phyloP scores from a whole-genome alignment of 306 rosid species.

The Quercus glauca region DNA sequence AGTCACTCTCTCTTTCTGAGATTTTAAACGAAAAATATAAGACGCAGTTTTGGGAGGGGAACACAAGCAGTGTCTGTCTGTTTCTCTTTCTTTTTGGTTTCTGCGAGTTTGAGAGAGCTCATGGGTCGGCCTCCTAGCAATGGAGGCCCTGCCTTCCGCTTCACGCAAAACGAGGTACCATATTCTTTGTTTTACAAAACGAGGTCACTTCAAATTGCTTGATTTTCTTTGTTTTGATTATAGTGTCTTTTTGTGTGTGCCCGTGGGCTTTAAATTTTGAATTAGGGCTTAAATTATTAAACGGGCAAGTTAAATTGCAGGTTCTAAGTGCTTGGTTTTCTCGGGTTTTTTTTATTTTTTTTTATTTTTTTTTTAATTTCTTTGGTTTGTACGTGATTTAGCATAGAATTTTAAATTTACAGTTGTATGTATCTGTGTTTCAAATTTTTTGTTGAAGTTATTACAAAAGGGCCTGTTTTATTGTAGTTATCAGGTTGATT shows the following conservation, averaged over 20 bases:
- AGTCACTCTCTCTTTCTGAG: too few relatives aligned
- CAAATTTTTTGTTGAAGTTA: not conserved
- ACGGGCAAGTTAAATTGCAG: not conserved
- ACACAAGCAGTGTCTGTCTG: not conserved
- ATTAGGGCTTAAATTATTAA: not conserved
- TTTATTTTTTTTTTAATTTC: not conserved
- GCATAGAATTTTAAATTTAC: not conserved
- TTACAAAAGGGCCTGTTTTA: not conserved
- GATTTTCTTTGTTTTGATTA: not conserved
- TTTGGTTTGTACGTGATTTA: not conserved
- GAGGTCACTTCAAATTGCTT: not conserved
- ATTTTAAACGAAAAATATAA: too few relatives aligned
- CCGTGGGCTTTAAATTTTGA: not conserved
- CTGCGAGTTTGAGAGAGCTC: constrained; percentile 4
- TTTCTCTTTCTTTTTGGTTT: not conserved
- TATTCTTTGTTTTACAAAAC: not conserved
- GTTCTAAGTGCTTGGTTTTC: not conserved
- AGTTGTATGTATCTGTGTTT: not conserved
- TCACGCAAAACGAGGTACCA: constrained; percentile 67
- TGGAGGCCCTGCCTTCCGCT: constrained; percentile 98
- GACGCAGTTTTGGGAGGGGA: not conserved
- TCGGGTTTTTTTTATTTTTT: not conserved
- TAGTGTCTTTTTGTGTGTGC: not conserved
- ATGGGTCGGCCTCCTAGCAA: constrained; percentile 99
- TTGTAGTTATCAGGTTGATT: not conserved